Evolutionary conservation across 768 basidiomycete genomes (phyloP).

Genomic region (Cystofilobasidium bisporidii): DNA sequence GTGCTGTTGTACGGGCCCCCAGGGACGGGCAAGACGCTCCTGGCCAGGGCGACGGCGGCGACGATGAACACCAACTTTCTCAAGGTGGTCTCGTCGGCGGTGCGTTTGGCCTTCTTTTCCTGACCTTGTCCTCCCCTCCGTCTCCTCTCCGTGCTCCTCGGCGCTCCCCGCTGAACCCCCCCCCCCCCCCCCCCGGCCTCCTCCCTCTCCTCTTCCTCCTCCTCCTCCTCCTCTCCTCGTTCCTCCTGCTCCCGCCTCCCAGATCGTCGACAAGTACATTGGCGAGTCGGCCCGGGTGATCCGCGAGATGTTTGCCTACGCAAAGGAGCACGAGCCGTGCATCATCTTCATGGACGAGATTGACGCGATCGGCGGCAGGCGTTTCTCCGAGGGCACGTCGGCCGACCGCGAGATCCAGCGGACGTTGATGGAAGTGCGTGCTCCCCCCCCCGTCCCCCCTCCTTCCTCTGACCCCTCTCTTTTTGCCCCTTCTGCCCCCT

Average conservation of each 20-base stretch:
- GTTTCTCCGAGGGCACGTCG: slow-evolving; percentile 89
- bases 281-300: slow-evolving; percentile 94
- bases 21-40: slow-evolving; percentile 89
- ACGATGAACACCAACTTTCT: too few relatives aligned
- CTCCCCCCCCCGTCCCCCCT: too few relatives aligned
- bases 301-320: slow-evolving; percentile 98
- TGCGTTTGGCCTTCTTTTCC: slow-evolving; percentile 96
- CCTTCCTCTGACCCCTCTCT: too few relatives aligned
- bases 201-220: too few relatives aligned
- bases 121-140: too few relatives aligned
- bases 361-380: slow-evolving; percentile 88
- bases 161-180: too few relatives aligned
- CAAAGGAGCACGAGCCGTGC: slow-evolving; percentile 92
- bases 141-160: too few relatives aligned
- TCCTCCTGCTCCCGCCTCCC: slow-evolving; percentile 95
- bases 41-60: slow-evolving; percentile 91
- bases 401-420: slow-evolving; percentile 98
- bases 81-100: too few relatives aligned
- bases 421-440: slow-evolving; percentile 83
- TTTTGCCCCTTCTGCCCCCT: too few relatives aligned
- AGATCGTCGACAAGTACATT: slow-evolving; percentile 69
- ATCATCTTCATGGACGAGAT: slow-evolving; percentile 87
- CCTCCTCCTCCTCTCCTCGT: too few relatives aligned
- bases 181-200: too few relatives aligned
- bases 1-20: slow-evolving; percentile 93